A percentile compares a stretch with the other conserved stretches of the same genome.
These are phyloP conservation scores for Pseudogymnoascus sp. DNA, from an alignment of 2,329 filamentous ascomycete genomes.

Conservation along the genomic window DNA sequence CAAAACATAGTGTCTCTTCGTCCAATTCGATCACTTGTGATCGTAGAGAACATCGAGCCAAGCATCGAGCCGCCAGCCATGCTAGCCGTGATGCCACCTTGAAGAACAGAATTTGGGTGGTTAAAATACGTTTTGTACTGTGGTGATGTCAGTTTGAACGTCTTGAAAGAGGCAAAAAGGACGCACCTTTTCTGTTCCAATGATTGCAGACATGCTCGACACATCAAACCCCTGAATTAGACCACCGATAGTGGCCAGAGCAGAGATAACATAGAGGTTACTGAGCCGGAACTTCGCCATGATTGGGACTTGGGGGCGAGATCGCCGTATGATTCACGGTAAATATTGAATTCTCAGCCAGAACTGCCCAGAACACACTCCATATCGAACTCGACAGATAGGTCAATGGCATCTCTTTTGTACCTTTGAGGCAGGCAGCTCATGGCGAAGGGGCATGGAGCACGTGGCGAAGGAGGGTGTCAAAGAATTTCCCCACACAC, in stretches of 20 bases:
- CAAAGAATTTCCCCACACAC: not conserved
- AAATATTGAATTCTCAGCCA: not conserved
- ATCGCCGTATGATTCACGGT: not conserved
- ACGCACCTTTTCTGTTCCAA: slow-evolving; percentile 32
- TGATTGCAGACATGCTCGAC: slow-evolving; percentile 46
- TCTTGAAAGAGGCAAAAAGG: not conserved
- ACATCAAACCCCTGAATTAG: slow-evolving; percentile 43
- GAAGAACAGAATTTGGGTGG: slow-evolving; percentile 8
- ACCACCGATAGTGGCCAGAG: slow-evolving; percentile 9
- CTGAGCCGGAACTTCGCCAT: slow-evolving; percentile 11
- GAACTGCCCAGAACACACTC: not conserved
- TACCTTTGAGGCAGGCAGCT: not conserved
- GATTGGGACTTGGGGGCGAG: not conserved
- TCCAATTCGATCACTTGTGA: slow-evolving; percentile 40
- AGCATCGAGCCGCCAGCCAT: slow-evolving; percentile 42
- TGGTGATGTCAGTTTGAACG: not conserved
- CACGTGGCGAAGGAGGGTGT: not conserved
- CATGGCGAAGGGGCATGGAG: not conserved
- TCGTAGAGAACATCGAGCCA: slow-evolving; percentile 38
- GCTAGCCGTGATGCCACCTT: slow-evolving; percentile 42
- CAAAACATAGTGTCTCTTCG: slow-evolving; percentile 39
- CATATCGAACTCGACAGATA: not conserved
- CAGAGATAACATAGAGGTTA: slow-evolving; percentile 10
- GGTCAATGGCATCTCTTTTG: not conserved
- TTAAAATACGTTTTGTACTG: not conserved